A percentile compares a stretch with the other conserved stretches of the same genome.
Conservation (phyloP, 257 asterid species). For the Capsicum pubescens region DNA sequence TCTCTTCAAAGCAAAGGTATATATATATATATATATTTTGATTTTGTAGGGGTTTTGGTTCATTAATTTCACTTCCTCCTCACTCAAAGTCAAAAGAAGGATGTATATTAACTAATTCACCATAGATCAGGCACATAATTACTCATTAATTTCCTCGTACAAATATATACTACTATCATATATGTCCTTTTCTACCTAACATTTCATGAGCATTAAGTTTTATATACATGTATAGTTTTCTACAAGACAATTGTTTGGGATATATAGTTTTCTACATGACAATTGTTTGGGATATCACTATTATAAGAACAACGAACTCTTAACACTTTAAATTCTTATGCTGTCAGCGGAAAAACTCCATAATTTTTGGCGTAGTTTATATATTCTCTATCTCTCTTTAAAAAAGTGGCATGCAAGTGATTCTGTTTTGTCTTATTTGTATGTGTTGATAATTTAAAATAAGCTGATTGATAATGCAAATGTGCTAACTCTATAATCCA, state of each 20-base stretch:
- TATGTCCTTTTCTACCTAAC: slow-evolving; percentile 52
- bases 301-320: not conserved
- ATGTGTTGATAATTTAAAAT: not conserved
- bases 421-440: not conserved
- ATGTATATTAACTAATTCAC: not conserved
- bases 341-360: not conserved
- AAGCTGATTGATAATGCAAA: not conserved
- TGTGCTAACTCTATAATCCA: not conserved
- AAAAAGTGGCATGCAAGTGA: not conserved
- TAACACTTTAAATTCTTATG: too few species aligned
- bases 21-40: not conserved
- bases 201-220: slow-evolving; percentile 27
- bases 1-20: slow-evolving; percentile 71
- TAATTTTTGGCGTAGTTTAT: not conserved
- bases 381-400: too few species aligned
- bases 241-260: too few species aligned
- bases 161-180: not conserved
- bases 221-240: too few species aligned
- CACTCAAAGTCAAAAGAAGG: slow-evolving; percentile 58
- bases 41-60: slow-evolving; percentile 32
- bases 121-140: slow-evolving; percentile 30
- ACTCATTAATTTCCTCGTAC: slow-evolving; percentile 16
- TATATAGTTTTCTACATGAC: not conserved
- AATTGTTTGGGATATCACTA: not conserved
- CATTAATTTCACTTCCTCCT: slow-evolving; percentile 50